Conservation (phyloP, 2,329 filamentous ascomycete species). For the Exophiala sp. region DNA sequence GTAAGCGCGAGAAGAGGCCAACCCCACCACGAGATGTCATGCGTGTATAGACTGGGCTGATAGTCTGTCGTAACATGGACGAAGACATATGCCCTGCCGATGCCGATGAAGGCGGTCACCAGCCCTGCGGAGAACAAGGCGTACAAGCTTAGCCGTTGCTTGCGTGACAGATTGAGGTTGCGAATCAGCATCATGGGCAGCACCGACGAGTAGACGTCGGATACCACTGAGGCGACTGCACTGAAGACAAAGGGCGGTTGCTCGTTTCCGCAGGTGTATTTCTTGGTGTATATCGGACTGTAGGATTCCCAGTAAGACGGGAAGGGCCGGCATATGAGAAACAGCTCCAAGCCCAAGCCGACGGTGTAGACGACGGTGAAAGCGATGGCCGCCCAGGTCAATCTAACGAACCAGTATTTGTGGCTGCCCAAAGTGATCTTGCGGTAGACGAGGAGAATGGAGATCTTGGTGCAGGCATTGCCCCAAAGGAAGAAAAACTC, state of each 20-base stretch:
- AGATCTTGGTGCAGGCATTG: conserved; percentile 17
- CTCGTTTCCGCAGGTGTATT: conserved; percentile 17
- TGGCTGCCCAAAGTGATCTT: conserved; percentile 16
- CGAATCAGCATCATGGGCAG: conserved; percentile 18
- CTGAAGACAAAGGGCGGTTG: conserved; percentile 11
- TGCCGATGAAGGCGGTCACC: conserved; percentile 16
- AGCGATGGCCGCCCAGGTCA: conserved; percentile 15
- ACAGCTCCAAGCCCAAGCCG: conserved; percentile 10
- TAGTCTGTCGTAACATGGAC: conserved; percentile 18
- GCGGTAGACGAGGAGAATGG: conserved; percentile 19
- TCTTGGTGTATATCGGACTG: conserved; percentile 7
- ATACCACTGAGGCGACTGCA: conserved; percentile 16
- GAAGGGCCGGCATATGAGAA: conserved; percentile 14
- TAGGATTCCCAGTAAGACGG: conserved; percentile 18
- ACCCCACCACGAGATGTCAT: conserved; percentile 20
- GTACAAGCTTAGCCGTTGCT: conserved; percentile 14
- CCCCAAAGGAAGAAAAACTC: conserved; percentile 21
- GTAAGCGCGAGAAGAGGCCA: conserved; percentile 17
- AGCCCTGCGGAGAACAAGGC: conserved; percentile 20
- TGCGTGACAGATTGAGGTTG: conserved; percentile 10
- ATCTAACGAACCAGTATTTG: conserved; percentile 15
- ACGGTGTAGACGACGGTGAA: conserved; percentile 13
- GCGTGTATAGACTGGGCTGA: conserved; percentile 9
- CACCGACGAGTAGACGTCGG: conserved; percentile 19
- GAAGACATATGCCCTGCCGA: conserved; percentile 10